Evolutionary conservation across 2,329 filamentous ascomycete genomes (phyloP).

Genomic region (Beauveria sp.): DNA sequence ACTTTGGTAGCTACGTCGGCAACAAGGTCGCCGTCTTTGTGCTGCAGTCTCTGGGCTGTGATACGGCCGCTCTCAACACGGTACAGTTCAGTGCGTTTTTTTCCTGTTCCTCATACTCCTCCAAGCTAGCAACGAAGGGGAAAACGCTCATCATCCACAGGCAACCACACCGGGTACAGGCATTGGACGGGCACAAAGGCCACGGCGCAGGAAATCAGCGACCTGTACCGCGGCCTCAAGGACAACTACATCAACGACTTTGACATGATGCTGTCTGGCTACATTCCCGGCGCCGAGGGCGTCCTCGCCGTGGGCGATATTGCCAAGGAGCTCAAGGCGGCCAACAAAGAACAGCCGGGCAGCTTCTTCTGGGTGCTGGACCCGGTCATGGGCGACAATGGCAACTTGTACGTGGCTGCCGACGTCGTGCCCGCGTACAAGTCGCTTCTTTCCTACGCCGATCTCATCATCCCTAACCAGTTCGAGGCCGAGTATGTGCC

Average conservation of each 20-base stretch:
- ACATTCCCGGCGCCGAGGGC: conserved; percentile 79
- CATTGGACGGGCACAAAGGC: conserved; percentile 81
- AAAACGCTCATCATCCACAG: conserved; percentile 38
- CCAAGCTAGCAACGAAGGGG: no score
- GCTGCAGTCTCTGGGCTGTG: conserved; percentile 87
- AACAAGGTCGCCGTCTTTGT: conserved; percentile 96
- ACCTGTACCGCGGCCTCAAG: conserved; percentile 77
- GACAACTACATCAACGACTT: conserved; percentile 82
- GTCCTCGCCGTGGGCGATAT: conserved; percentile 81
- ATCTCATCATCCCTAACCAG: conserved; percentile 91
- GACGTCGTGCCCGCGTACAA: conserved; percentile 91
- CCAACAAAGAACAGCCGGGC: conserved; percentile 54
- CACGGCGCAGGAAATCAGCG: conserved; percentile 71
- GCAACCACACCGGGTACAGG: conserved; percentile 90
- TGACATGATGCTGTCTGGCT: conserved; percentile 90
- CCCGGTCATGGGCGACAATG: conserved; percentile 97
- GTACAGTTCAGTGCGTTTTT: conserved; percentile 77
- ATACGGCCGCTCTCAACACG: conserved; percentile 90
- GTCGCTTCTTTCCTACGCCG: conserved; percentile 67
- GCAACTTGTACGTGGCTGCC: conserved; percentile 80
- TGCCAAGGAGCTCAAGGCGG: conserved; percentile 67
- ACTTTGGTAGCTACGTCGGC: conserved; percentile 71
- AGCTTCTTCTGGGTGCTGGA: conserved; percentile 96
- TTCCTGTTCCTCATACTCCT: neutral
- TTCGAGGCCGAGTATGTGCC: conserved; percentile 79